Conservation (phyloP, 148 eudicot genomes). For the Vaccinium corymbosum region DNA sequence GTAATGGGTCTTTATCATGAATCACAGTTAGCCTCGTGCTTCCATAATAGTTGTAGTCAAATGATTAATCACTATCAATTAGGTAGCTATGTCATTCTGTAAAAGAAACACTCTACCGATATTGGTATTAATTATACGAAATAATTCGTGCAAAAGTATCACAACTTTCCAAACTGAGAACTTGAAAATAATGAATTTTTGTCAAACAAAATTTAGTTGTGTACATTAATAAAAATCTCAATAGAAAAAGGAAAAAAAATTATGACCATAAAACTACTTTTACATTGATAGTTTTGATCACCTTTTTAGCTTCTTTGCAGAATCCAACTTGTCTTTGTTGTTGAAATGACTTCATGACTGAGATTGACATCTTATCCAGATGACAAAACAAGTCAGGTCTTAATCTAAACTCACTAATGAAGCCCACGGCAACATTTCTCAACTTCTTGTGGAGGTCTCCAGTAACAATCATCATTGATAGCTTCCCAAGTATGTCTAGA, state of each 20-base stretch:
- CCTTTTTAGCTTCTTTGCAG: constrained; percentile 20
- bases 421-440: constrained; percentile 34
- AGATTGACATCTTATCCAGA: constrained; percentile 30
- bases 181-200: too few species aligned
- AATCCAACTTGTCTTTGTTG: constrained; percentile 15
- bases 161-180: too few species aligned
- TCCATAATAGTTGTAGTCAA: neutral
- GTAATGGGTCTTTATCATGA: neutral
- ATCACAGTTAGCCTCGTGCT: neutral
- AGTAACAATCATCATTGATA: constrained; percentile 36
- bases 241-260: neutral
- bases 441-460: constrained; percentile 50
- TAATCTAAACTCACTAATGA: constrained; percentile 28
- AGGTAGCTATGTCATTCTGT: neutral
- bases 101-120: neutral
- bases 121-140: neutral
- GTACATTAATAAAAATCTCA: neutral
- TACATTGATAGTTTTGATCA: constrained; percentile 1
- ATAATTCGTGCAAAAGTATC: neutral
- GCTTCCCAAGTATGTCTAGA: constrained; percentile 43
- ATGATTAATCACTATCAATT: neutral
- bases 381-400: constrained; percentile 31
- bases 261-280: neutral
- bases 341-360: constrained; percentile 34
- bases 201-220: too few species aligned